Conservation (phyloP, 805 yeast species). For the Diddensiella transvaalensis region DNA sequence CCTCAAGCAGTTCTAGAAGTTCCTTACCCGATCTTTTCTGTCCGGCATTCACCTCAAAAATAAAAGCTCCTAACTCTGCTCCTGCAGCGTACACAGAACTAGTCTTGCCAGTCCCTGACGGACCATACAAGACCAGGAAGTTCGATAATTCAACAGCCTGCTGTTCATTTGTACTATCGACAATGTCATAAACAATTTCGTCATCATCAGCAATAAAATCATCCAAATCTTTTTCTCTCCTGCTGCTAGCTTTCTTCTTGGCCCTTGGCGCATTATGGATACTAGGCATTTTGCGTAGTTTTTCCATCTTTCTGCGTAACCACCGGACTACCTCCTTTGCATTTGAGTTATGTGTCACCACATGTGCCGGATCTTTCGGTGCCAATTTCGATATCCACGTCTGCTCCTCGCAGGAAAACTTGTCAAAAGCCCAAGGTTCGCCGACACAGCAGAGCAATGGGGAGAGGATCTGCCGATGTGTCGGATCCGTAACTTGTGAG, state of each 20-base stretch:
- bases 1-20: slow-evolving; percentile 59
- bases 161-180: slow-evolving; percentile 6
- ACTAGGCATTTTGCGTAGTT: slow-evolving; percentile 11
- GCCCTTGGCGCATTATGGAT: no score
- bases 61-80: slow-evolving; percentile 59
- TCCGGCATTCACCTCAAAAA: slow-evolving; percentile 79
- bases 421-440: slow-evolving; percentile 20
- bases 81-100: slow-evolving; percentile 66
- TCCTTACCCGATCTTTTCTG: slow-evolving; percentile 70
- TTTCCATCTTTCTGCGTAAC: slow-evolving; percentile 15
- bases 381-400: slow-evolving; percentile 20
- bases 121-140: slow-evolving; percentile 51
- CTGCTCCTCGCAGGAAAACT: slow-evolving; percentile 12
- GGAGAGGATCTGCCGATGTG: slow-evolving; percentile 3
- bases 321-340: slow-evolving; percentile 14
- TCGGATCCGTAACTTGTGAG: background rate
- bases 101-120: slow-evolving; percentile 74
- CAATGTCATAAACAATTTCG: slow-evolving; percentile 24
- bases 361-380: slow-evolving; percentile 12
- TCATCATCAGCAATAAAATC: slow-evolving; percentile 32
- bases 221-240: slow-evolving; percentile 18
- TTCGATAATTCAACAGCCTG: slow-evolving; percentile 6
- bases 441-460: slow-evolving; percentile 11
- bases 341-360: slow-evolving; percentile 10
- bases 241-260: background rate